Percentiles rank a stretch among this genome's conserved stretches.
Conservation (phyloP, 2,329 filamentous ascomycete genomes). For the Penicillium sp. region DNA sequence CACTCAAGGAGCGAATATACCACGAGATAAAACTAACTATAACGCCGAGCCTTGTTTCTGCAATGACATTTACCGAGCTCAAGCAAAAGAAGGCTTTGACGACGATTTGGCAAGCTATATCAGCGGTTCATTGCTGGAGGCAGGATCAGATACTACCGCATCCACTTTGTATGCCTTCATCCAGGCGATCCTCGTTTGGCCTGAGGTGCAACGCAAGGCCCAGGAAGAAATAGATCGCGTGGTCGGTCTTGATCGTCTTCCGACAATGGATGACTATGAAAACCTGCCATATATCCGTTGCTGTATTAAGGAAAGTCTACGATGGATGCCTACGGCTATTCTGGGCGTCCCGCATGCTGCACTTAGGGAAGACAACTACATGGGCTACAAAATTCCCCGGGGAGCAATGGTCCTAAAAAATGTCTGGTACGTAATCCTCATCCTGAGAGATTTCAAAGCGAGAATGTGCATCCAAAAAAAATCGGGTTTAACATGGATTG, state of each 20-base stretch:
- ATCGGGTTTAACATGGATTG: too few species aligned
- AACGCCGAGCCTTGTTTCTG: neutral
- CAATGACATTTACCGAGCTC: slow-evolving; percentile 27
- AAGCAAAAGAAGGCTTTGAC: slow-evolving; percentile 32
- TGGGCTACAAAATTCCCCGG: slow-evolving; percentile 51
- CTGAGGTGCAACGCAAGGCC: slow-evolving; percentile 43
- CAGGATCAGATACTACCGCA: slow-evolving; percentile 53
- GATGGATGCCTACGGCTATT: slow-evolving; percentile 46
- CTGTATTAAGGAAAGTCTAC: slow-evolving; percentile 36
- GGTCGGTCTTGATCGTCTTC: slow-evolving; percentile 30
- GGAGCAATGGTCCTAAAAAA: slow-evolving; percentile 49
- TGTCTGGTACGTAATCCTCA: slow-evolving; percentile 32
- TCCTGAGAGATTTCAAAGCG: too few species aligned
- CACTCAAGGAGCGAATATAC: too few species aligned
- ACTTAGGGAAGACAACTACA: slow-evolving; percentile 51
- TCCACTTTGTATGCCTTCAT: slow-evolving; percentile 52
- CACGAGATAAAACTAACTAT: too few species aligned
- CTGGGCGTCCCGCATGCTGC: slow-evolving; percentile 51
- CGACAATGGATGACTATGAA: slow-evolving; percentile 32
- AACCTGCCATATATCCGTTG: slow-evolving; percentile 36
- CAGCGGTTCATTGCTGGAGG: slow-evolving; percentile 38
- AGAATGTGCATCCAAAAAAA: neutral
- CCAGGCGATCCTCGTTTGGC: slow-evolving; percentile 50
- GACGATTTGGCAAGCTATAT: slow-evolving; percentile 38
- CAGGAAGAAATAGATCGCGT: slow-evolving; percentile 40